Evolutionary conservation across 768 basidiomycete species (phyloP).

Genomic region (Crucibulum laeve): DNA sequence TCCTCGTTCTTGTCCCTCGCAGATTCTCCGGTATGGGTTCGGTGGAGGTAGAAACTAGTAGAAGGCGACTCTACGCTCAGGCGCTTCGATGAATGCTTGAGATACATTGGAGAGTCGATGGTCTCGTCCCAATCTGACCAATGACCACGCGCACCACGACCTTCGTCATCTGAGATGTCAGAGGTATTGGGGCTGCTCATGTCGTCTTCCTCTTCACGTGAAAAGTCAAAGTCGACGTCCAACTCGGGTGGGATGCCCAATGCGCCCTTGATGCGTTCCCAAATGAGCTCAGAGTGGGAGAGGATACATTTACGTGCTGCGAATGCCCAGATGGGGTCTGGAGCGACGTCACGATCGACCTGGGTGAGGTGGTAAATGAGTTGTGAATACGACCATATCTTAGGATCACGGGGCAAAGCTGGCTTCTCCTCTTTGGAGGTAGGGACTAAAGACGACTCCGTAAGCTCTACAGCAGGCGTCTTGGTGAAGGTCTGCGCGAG

Average conservation of each 20-base stretch:
- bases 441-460: too few species aligned
- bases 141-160: conserved; percentile 30
- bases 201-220: conserved; percentile 15
- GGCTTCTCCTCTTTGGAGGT: conserved; percentile 18
- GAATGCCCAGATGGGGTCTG: conserved; percentile 72
- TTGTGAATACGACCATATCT: conserved; percentile 68
- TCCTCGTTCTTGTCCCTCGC: conserved; percentile 15
- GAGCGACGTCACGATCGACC: conserved; percentile 54
- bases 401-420: conserved; percentile 48
- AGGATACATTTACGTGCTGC: conserved; percentile 73
- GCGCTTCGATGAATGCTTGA: conserved; percentile 14
- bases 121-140: conserved; percentile 44
- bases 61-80: conserved; percentile 17
- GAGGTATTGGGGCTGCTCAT: conserved; percentile 26
- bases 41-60: conserved; percentile 10
- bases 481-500: conserved; percentile 66
- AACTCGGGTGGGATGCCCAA: conserved; percentile 86
- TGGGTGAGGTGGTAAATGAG: conserved; percentile 66
- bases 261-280: conserved; percentile 87
- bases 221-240: conserved; percentile 51
- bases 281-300: conserved; percentile 77
- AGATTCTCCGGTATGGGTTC: conserved; percentile 1
- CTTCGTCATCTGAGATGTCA: conserved; percentile 37
- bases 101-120: conserved; percentile 37
- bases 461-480: neutral